phyloP scores from a whole-genome alignment of 345 rosid genomes.

The Aquilaria sinensis region DNA sequence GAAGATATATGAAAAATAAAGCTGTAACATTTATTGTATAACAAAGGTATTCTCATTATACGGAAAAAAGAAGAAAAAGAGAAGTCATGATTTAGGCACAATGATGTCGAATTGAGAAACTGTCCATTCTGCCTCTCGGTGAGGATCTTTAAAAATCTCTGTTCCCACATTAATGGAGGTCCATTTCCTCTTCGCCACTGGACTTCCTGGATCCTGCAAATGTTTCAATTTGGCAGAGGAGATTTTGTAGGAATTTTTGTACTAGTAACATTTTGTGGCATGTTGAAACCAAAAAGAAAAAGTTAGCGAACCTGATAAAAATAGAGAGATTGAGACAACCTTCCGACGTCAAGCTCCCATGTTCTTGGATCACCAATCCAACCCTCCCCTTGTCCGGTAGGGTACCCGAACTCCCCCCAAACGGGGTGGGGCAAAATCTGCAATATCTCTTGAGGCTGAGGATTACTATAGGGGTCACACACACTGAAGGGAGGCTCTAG shows the following conservation, averaged over 20 bases:
- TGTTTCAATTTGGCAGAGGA: background rate
- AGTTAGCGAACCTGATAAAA: slow-evolving; percentile 31
- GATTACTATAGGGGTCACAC: slow-evolving; percentile 50
- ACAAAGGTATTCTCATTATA: no score
- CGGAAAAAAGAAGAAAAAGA: no score
- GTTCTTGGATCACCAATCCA: slow-evolving; percentile 45
- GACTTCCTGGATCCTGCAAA: slow-evolving; percentile 34
- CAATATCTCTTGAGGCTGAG: slow-evolving; percentile 48
- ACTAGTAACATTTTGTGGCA: background rate
- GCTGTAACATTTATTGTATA: no score
- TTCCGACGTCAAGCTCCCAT: slow-evolving; percentile 52
- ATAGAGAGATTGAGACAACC: slow-evolving; percentile 33
- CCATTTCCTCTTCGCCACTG: slow-evolving; percentile 37
- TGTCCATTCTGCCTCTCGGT: slow-evolving; percentile 41
- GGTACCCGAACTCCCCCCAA: slow-evolving; percentile 46
- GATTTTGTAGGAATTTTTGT: no score
- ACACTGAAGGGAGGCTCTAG: slow-evolving; percentile 27
- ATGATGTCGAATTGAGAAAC: slow-evolving; percentile 35
- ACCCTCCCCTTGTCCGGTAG: slow-evolving; percentile 38
- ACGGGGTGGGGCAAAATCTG: slow-evolving; percentile 45
- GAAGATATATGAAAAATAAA: no score
- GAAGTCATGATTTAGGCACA: slow-evolving; percentile 18
- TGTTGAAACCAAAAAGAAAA: background rate
- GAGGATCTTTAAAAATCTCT: slow-evolving; percentile 35
- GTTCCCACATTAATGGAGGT: slow-evolving; percentile 43